Conservation (phyloP, 2,329 filamentous ascomycete genomes). For the Venturia nashicola region DNA sequence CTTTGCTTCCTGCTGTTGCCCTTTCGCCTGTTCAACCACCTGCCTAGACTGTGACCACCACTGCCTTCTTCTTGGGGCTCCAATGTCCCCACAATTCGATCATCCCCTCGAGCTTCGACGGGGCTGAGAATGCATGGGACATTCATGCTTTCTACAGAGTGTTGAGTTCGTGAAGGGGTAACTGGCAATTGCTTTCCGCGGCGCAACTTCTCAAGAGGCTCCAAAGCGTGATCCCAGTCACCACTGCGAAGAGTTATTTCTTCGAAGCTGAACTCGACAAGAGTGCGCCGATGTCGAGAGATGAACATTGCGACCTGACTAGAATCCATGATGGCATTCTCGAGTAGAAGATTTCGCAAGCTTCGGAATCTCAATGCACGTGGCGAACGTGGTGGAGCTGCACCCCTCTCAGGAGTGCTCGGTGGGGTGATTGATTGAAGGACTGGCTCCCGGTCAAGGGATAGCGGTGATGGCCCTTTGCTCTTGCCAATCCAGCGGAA, state of each 20-base stretch:
- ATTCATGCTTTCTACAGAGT: conserved; percentile 7
- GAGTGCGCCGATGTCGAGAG: conserved; percentile 49
- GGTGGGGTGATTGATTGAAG: not conserved
- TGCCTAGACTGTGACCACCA: not conserved
- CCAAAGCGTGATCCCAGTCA: conserved; percentile 73
- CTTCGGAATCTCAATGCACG: conserved; percentile 46
- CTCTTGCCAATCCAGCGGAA: conserved; percentile 62
- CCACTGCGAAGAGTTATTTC: conserved; percentile 59
- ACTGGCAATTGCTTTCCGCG: conserved; percentile 12
- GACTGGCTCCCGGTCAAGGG: conserved; percentile 52
- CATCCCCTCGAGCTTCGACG: conserved; percentile 2
- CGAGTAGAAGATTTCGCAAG: conserved; percentile 55
- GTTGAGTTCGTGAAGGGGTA: not conserved
- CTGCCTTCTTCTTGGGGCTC: conserved; percentile 5
- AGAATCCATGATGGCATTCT: conserved; percentile 61
- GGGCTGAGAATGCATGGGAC: conserved; percentile 9
- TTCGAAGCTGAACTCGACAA: conserved; percentile 71
- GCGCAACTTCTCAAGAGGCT: conserved; percentile 43
- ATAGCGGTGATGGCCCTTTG: conserved; percentile 62
- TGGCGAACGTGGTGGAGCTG: conserved; percentile 25
- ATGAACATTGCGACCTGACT: conserved; percentile 50
- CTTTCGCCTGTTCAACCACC: conserved; percentile 4
- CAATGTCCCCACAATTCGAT: conserved; percentile 3
- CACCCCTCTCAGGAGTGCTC: conserved; percentile 7
- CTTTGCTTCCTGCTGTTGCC: not conserved